These are phyloP conservation scores for Boletus pseudopeckii DNA, from an alignment of 768 basidiomycete genomes.

Conservation along the genomic window DNA sequence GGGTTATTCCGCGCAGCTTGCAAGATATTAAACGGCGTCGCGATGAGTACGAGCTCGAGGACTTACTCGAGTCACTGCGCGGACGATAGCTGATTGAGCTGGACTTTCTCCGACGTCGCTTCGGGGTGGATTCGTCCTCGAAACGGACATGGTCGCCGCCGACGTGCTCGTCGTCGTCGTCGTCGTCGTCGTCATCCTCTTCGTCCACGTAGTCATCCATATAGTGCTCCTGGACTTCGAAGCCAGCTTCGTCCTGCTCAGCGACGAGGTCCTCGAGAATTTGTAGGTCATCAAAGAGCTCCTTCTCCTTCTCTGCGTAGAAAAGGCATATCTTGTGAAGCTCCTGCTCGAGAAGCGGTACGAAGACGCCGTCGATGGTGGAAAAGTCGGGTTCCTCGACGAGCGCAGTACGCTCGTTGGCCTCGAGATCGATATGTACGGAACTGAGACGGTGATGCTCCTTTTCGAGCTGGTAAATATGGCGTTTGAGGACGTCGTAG, in stretches of 20 bases:
- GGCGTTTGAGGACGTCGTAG: constrained; percentile 83
- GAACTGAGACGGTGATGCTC: constrained; percentile 50
- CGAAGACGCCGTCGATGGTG: constrained; percentile 58
- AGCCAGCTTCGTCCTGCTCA: constrained; percentile 58
- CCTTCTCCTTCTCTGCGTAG: constrained; percentile 73
- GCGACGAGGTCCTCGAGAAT: constrained; percentile 56
- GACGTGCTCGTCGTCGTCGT: constrained; percentile 40
- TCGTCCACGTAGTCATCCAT: constrained; percentile 46
- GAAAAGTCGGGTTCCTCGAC: constrained; percentile 38
- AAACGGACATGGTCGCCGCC: constrained; percentile 22
- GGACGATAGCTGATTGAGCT: constrained; percentile 25
- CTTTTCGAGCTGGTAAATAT: constrained; percentile 84
- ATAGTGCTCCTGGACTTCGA: constrained; percentile 49
- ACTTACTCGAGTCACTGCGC: constrained; percentile 25
- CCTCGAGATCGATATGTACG: constrained; percentile 55
- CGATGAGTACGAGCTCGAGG: neutral
- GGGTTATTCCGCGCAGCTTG: constrained; percentile 11
- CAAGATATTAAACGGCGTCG: neutral
- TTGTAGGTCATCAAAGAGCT: constrained; percentile 58
- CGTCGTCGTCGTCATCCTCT: constrained; percentile 60
- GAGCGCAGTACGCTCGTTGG: constrained; percentile 58
- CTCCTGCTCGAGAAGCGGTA: constrained; percentile 76
- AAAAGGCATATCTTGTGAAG: constrained; percentile 76
- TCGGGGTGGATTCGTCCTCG: constrained; percentile 27
- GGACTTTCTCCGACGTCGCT: constrained; percentile 37